Percentiles rank a stretch among this genome's conserved stretches.
These are phyloP conservation scores for Cucurbita moschata DNA, from an alignment of 306 rosid species.

Conservation along the genomic window DNA sequence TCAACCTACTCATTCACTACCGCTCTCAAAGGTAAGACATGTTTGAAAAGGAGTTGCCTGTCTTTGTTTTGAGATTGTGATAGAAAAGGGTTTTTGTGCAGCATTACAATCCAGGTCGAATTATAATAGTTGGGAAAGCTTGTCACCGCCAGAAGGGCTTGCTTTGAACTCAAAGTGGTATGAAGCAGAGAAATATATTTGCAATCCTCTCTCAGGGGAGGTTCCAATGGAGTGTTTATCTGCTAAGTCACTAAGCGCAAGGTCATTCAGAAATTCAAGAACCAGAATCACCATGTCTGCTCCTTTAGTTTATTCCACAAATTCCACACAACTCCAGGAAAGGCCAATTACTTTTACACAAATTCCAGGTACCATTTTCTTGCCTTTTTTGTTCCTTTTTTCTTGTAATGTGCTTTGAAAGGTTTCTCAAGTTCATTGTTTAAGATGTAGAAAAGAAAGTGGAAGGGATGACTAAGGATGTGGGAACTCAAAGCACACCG, in stretches of 20 bases:
- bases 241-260: conserved; percentile 75
- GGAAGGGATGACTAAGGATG: conserved; percentile 59
- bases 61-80: neutral
- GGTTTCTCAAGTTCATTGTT: neutral
- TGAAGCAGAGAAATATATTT: conserved; percentile 87
- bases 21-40: conserved; percentile 59
- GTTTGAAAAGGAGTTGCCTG: neutral
- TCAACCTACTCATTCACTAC: conserved; percentile 80
- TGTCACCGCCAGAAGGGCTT: conserved; percentile 84
- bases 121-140: conserved; percentile 50
- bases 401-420: neutral
- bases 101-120: conserved; percentile 71
- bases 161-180: conserved; percentile 88
- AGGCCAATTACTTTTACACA: conserved; percentile 23
- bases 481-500: conserved; percentile 67
- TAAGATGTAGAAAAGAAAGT: conserved; percentile 25
- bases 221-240: conserved; percentile 91
- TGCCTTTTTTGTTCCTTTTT: too few species aligned
- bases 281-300: conserved; percentile 61
- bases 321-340: conserved; percentile 28
- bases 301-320: conserved; percentile 46
- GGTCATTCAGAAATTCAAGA: conserved; percentile 49
- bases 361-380: conserved; percentile 37
- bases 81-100: conserved; percentile 18
- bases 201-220: conserved; percentile 90